Evolutionary conservation across 768 basidiomycete species (phyloP).

Genomic region (Hemileccinum rubropunctum): DNA sequence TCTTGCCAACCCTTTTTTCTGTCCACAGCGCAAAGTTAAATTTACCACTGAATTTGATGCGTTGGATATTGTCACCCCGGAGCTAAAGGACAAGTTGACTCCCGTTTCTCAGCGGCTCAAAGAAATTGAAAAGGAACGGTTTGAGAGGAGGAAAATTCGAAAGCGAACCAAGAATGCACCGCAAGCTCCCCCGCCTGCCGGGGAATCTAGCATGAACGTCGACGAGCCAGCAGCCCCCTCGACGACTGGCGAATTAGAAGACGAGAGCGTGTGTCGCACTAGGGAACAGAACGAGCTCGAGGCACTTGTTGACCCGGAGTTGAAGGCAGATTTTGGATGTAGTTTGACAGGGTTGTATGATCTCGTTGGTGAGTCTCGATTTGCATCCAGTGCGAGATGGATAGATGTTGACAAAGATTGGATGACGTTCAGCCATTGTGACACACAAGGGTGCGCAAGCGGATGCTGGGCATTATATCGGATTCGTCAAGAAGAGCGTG

Average conservation of each 20-base stretch:
- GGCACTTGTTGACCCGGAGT: slow-evolving; percentile 56
- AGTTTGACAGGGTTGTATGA: slow-evolving; percentile 87
- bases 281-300: slow-evolving; percentile 67
- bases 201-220: slow-evolving; percentile 38
- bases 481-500: slow-evolving; percentile 78
- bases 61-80: slow-evolving; percentile 76
- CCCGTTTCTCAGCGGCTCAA: slow-evolving; percentile 72
- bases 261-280: slow-evolving; percentile 60
- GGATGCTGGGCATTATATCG: slow-evolving; percentile 95
- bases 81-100: slow-evolving; percentile 65
- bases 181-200: slow-evolving; percentile 20
- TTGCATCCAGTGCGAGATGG: background rate
- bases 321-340: slow-evolving; percentile 68
- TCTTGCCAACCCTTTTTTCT: background rate
- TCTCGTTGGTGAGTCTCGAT: slow-evolving; percentile 66
- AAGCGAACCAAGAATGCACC: slow-evolving; percentile 59
- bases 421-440: slow-evolving; percentile 67
- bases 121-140: slow-evolving; percentile 80
- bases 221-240: slow-evolving; percentile 40
- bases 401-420: background rate
- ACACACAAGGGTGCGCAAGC: slow-evolving; percentile 97
- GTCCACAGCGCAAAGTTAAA: slow-evolving; percentile 77
- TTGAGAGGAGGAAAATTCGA: slow-evolving; percentile 78
- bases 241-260: slow-evolving; percentile 43
- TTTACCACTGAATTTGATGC: slow-evolving; percentile 90